Base-by-base conservation (phyloP, 805 yeast genomes). In the Dipodascus albidus region DNA sequence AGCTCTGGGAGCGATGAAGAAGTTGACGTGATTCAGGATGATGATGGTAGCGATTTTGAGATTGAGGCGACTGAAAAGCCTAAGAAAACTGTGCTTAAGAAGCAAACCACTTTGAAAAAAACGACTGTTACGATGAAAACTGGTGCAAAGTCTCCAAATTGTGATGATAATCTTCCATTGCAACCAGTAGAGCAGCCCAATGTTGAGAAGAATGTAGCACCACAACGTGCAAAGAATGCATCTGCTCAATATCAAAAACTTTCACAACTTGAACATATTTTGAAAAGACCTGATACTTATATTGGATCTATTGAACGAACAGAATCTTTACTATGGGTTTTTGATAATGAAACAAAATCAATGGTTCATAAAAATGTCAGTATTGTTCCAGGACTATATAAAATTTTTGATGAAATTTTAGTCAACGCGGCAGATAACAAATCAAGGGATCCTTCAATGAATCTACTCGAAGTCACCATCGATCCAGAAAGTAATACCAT, bases 361-460 rank as follows among this genome's bases (percentile, higher is more conserved):
- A 81, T 85, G 86, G 76, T 65, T 15, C 61, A 60, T 59, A 66
- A 64, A 57, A 66, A 64, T 1, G 96, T 93, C 23, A 79, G 75
- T 48, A 85, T 90, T 59, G 98, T 93, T 9, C 99, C 99, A 1
- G 99, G 98, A 50, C 71, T 93, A 57, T 91, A 88, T 71, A 93
- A 93, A 70, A 91, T 93, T 53, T 93, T 93, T 66, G 99, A 93
- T 68, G 99, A 93, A 71, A 90, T 93, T 55, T 73, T 93, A 57
- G 99, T 93, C 52, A 93, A 93, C 68, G 98, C 99, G 3, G 99
- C 99, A 14, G 99, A 93, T 70, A 93, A 93, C 74, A 93, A 93
- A 72, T 91, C 91, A 56, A 80, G 98, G 60, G 99, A 93, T 66
- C 88, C 96, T 1, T 60, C 77, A 8, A 93, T 93, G 99, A 85